Evolutionary conservation across 2,329 filamentous ascomycete genomes (phyloP).

Genomic region (Blastomyces gilchristii): DNA sequence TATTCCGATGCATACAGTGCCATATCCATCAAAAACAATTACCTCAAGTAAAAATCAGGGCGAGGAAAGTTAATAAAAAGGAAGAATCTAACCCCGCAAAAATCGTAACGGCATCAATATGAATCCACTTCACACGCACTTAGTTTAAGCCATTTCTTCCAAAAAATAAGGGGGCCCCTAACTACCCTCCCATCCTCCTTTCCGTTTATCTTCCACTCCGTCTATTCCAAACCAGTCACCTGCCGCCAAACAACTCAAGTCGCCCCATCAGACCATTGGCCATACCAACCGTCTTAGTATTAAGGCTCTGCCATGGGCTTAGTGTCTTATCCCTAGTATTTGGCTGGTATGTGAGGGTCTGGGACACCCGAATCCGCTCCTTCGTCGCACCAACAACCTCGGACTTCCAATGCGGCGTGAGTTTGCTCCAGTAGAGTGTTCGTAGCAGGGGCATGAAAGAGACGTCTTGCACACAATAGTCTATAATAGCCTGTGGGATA

Average conservation of each 20-base stretch:
- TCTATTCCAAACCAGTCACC: background rate
- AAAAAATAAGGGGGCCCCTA: no score
- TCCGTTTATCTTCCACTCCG: background rate
- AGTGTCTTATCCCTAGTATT: slow-evolving; percentile 10
- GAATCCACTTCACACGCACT: background rate
- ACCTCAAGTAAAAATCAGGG: background rate
- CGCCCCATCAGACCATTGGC: background rate
- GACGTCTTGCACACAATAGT: slow-evolving; percentile 43
- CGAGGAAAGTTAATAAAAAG: background rate
- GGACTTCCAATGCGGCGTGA: slow-evolving; percentile 4
- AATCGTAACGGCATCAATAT: background rate
- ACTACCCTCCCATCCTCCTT: background rate
- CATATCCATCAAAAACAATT: background rate
- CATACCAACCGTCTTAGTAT: background rate
- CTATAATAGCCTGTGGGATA: slow-evolving; percentile 28
- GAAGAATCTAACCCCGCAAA: background rate
- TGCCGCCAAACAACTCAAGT: slow-evolving; percentile 2
- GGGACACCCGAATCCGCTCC: slow-evolving; percentile 15
- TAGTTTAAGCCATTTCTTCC: background rate
- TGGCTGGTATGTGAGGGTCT: slow-evolving; percentile 15
- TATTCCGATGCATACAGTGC: background rate
- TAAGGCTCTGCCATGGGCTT: slow-evolving; percentile 11
- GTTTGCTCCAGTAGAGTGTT: background rate
- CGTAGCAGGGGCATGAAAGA: slow-evolving; percentile 29
- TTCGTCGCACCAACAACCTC: slow-evolving; percentile 15